Base-by-base conservation (phyloP, 2,329 filamentous ascomycete genomes). In the Trichoderma oligosporum region DNA sequence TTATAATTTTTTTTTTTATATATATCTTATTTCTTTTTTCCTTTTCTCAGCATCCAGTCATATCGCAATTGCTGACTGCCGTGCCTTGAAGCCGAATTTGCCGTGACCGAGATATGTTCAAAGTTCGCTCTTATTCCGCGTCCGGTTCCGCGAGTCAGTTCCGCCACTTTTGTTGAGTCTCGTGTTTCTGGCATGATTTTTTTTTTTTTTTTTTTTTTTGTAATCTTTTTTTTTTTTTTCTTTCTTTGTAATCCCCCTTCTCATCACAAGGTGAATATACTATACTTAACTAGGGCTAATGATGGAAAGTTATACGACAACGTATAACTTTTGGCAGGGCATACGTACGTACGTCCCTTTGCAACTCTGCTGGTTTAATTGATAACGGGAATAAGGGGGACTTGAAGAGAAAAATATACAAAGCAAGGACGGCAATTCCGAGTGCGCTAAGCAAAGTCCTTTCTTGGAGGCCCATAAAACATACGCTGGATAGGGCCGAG, bases 361-460 rank as follows among this genome's bases (percentile, higher is more conserved):
- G n/a, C n/a, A n/a, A n/a, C n/a, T n/a, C n/a, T n/a, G n/a, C n/a
- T n/a, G n/a, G n/a, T n/a, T n/a, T n/a, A n/a, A n/a, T n/a, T 42
- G 38, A 53, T 25, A 42, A 53, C n/a, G n/a, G n/a, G 39, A 27
- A 8, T 20, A 16, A n/a, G n/a, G n/a, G n/a, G n/a, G 11, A 4
- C 24, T 12, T 18, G 49, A 25, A 27, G 20, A 18, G 16, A 44
- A 9, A 35, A 27, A 53, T 44, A 33, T 24, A 24, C n/a, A 42
- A 14, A 27, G 39, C 16, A 45, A 9, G 25, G 41, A 18, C 51
- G 51, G 51, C 51, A 41, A 55, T 55, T 38, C 51, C 51, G 51
- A 55, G 8, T 16, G 41, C 33, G 51, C 51, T 55, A 38, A 25
- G 39, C 39, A 54, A 9, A 41, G 20, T 22, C 22, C 31, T 53